Conservation (phyloP, 129 eudicot species). For the Logfia minima region DNA sequence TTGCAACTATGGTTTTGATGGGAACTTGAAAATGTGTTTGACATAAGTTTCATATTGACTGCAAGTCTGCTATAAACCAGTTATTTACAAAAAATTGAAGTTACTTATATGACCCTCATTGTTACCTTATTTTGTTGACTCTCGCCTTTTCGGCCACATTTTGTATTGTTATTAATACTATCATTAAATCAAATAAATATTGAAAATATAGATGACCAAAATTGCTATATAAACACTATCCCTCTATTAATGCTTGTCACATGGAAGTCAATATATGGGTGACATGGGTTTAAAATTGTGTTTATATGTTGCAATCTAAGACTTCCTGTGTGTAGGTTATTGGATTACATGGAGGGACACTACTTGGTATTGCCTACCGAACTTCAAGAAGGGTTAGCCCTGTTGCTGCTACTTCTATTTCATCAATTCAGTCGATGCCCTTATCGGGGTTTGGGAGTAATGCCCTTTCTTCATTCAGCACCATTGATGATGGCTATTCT, state of each 20-base stretch:
- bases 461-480: conserved; percentile 68
- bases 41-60: too few species aligned
- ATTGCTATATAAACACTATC: background rate
- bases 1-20: background rate
- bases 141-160: background rate
- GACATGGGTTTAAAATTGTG: background rate
- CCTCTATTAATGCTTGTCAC: background rate
- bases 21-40: background rate
- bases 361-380: conserved; percentile 89
- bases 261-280: background rate
- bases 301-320: background rate
- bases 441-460: conserved; percentile 74
- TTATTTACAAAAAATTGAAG: background rate
- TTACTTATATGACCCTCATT: background rate
- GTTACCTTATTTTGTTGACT: background rate
- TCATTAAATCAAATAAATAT: background rate
- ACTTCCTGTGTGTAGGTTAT: conserved; percentile 44
- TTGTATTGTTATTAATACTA: background rate
- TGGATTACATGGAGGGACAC: conserved; percentile 95
- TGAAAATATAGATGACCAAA: background rate
- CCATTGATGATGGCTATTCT: conserved; percentile 67
- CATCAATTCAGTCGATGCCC: conserved; percentile 94
- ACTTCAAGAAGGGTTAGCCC: conserved; percentile 84
- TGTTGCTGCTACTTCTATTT: conserved; percentile 86
- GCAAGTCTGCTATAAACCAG: background rate